Conservation (phyloP, 805 yeast species). For the Ogataea siamensis region DNA sequence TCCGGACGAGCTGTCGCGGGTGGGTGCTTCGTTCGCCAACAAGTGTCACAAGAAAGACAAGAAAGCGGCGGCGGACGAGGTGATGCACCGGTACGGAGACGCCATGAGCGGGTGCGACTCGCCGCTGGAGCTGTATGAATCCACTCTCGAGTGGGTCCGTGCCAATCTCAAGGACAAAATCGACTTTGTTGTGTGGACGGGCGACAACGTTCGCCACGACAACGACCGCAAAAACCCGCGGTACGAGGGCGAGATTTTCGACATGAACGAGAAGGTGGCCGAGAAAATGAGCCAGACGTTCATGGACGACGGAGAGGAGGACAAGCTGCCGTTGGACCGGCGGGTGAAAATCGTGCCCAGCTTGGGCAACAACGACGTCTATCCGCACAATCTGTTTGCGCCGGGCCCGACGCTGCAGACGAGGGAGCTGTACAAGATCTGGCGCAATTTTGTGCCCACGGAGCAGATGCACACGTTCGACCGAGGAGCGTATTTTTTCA, state of each 20-base stretch:
- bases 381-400: slow-evolving; percentile 81
- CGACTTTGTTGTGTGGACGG: slow-evolving; percentile 89
- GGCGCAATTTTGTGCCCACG: slow-evolving; percentile 73
- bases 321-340: slow-evolving; percentile 28
- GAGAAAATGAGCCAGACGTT: slow-evolving; percentile 51
- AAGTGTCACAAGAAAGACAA: slow-evolving; percentile 53
- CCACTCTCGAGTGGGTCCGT: slow-evolving; percentile 66
- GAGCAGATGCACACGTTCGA: slow-evolving; percentile 74
- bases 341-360: slow-evolving; percentile 57
- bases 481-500: slow-evolving; percentile 70
- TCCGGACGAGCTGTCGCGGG: slow-evolving; percentile 68
- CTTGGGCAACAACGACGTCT: slow-evolving; percentile 84
- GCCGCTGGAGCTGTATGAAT: slow-evolving; percentile 58
- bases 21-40: slow-evolving; percentile 46
- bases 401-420: slow-evolving; percentile 90
- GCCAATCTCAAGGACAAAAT: slow-evolving; percentile 67
- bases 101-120: slow-evolving; percentile 78
- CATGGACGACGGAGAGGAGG: slow-evolving; percentile 42
- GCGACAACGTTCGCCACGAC: slow-evolving; percentile 85
- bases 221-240: slow-evolving; percentile 74
- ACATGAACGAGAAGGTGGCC: slow-evolving; percentile 61
- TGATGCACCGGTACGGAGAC: slow-evolving; percentile 69
- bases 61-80: slow-evolving; percentile 39
- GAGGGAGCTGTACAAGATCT: slow-evolving; percentile 67
- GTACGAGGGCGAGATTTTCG: slow-evolving; percentile 67